Conservation (phyloP, 495 filamentous ascomycete genomes). For the Lasiosphaeria ovina region DNA sequence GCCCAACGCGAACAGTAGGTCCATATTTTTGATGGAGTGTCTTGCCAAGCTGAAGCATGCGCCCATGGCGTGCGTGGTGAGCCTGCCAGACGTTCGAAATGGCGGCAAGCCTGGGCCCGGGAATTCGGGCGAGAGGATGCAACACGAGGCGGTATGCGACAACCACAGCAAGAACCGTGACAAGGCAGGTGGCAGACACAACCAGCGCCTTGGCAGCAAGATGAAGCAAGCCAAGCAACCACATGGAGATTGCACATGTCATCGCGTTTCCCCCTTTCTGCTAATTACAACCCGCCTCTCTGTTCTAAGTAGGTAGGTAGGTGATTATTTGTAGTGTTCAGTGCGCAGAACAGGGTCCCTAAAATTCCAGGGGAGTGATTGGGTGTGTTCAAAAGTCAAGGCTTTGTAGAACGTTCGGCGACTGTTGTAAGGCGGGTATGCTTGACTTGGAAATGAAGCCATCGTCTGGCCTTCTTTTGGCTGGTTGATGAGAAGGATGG, state of each 20-base stretch:
- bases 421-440: too few relatives aligned
- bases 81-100: conserved; percentile 42
- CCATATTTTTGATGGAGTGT: conserved; percentile 53
- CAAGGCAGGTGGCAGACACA: background rate
- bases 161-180: background rate
- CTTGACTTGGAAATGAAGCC: too few relatives aligned
- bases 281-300: too few relatives aligned
- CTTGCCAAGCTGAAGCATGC: conserved; percentile 29
- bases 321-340: too few relatives aligned
- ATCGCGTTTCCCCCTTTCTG: too few relatives aligned
- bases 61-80: conserved; percentile 29
- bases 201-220: background rate
- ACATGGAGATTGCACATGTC: background rate
- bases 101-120: conserved; percentile 37
- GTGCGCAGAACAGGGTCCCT: too few relatives aligned
- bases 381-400: too few relatives aligned
- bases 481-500: too few relatives aligned
- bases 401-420: too few relatives aligned
- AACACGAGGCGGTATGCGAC: conserved; percentile 26
- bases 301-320: too few relatives aligned
- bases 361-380: too few relatives aligned
- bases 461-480: too few relatives aligned
- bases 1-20: conserved; percentile 55
- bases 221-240: background rate
- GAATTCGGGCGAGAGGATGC: conserved; percentile 35